phyloP scores from a whole-genome alignment of 2,329 filamentous ascomycete genomes.

The Cladosporium sp. region DNA sequence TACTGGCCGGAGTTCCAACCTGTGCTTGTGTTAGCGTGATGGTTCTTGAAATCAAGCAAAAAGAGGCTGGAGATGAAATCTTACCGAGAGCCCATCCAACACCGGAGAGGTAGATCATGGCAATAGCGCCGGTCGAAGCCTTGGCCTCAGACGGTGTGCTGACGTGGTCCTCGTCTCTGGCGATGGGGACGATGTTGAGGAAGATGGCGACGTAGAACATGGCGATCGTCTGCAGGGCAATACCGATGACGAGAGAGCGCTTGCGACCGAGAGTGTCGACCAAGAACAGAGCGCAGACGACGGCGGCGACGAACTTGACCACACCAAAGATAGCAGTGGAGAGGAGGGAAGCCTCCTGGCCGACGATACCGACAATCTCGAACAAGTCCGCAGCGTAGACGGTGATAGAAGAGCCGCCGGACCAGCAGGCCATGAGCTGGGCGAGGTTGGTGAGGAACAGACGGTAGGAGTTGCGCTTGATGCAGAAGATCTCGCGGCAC shows the following conservation, averaged over 20 bases:
- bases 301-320: constrained; percentile 63
- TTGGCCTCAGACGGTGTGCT: constrained; percentile 47
- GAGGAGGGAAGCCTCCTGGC: constrained; percentile 63
- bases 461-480: constrained; percentile 67
- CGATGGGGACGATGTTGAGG: constrained; percentile 53
- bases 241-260: constrained; percentile 45
- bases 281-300: constrained; percentile 69
- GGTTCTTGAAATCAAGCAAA: too few relatives aligned
- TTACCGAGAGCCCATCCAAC: constrained; percentile 64
- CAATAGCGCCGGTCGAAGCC: constrained; percentile 60
- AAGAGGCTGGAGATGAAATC: too few relatives aligned
- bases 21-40: too few relatives aligned
- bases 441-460: constrained; percentile 63
- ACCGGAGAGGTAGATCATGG: constrained; percentile 48
- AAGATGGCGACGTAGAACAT: constrained; percentile 51
- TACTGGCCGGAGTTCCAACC: constrained; percentile 75
- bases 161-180: constrained; percentile 44
- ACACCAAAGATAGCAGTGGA: constrained; percentile 71
- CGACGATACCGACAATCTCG: constrained; percentile 63
- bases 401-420: constrained; percentile 67
- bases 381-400: constrained; percentile 72
- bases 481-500: constrained; percentile 63
- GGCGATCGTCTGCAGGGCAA: constrained; percentile 42
- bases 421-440: constrained; percentile 70
- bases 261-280: constrained; percentile 75